Conservation (phyloP, 345 rosid genomes). For the Mercurialis annua region DNA sequence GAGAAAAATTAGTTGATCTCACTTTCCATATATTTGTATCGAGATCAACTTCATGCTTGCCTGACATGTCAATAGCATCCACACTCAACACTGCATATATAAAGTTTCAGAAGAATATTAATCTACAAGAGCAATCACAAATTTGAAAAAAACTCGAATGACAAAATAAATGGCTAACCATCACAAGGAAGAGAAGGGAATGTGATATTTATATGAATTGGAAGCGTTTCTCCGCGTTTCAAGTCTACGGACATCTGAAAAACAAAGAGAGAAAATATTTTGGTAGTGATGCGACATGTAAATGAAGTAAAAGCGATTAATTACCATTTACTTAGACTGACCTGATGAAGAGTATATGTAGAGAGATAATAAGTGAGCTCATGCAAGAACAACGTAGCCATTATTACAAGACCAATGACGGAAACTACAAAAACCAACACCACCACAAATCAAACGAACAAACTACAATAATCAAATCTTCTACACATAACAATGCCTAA, state of each 20-base stretch:
- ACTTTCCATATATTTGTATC: slow-evolving; percentile 99
- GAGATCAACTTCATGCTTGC: slow-evolving; percentile 99
- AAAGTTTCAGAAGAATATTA: not conserved
- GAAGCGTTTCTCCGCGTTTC: slow-evolving; percentile 97
- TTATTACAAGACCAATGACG: slow-evolving; percentile 66
- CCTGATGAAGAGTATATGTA: slow-evolving; percentile 88
- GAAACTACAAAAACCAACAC: slow-evolving; percentile 55
- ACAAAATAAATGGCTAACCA: slow-evolving; percentile 45
- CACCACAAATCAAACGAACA: not conserved
- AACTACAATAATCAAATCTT: not conserved
- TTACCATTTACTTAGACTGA: slow-evolving; percentile 23
- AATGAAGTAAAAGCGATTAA: slow-evolving; percentile 48
- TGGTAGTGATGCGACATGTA: slow-evolving; percentile 85
- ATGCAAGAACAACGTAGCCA: slow-evolving; percentile 84
- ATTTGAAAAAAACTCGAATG: slow-evolving; percentile 8
- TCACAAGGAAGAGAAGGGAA: slow-evolving; percentile 98
- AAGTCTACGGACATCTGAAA: slow-evolving; percentile 95
- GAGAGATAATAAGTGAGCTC: slow-evolving; percentile 83
- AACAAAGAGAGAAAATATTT: slow-evolving; percentile 10
- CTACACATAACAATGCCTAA: not conserved
- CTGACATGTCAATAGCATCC: slow-evolving; percentile 99
- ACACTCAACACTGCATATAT: slow-evolving; percentile 69
- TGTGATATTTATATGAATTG: slow-evolving; percentile 92
- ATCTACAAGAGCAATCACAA: slow-evolving; percentile 6
- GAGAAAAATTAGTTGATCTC: slow-evolving; percentile 18